Conservation (phyloP, 2,329 filamentous ascomycete species). For the Cryphonectria parasitica region DNA sequence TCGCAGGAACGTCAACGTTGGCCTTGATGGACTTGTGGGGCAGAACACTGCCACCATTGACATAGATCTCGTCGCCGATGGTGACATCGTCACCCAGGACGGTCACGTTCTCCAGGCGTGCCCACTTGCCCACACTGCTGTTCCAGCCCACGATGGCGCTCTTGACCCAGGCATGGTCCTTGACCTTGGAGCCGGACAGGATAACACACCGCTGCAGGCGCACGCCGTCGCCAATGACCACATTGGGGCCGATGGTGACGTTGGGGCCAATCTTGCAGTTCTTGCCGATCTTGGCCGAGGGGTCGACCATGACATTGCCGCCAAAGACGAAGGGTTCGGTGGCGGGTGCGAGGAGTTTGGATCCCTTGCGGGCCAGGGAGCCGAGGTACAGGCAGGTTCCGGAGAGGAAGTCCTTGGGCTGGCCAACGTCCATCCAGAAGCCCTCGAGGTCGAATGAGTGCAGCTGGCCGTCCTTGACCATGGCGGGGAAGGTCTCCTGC, state of each 20-base stretch:
- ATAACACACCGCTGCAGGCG: conserved; percentile 92
- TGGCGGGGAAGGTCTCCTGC: conserved; percentile 97
- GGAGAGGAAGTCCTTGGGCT: conserved; percentile 97
- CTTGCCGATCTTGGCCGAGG: conserved; percentile 93
- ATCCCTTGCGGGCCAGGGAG: conserved; percentile 86
- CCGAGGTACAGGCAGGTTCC: conserved; percentile 96
- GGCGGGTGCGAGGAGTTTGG: conserved; percentile 77
- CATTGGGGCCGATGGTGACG: conserved; percentile 91
- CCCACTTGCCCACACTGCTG: conserved; percentile 93
- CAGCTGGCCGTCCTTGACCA: conserved; percentile 84
- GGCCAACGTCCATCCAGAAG: conserved; percentile 99
- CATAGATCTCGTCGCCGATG: conserved; percentile 97
- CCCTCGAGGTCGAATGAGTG: conserved; percentile 97
- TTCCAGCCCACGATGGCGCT: conserved; percentile 99
- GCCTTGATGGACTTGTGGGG: conserved; percentile 99
- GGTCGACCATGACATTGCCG: conserved; percentile 94
- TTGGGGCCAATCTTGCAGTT: conserved; percentile 98
- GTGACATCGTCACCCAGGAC: conserved; percentile 97
- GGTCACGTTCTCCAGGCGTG: conserved; percentile 95
- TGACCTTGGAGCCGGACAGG: conserved; percentile 87
- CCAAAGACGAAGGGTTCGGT: conserved; percentile 83
- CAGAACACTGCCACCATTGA: conserved; percentile 93
- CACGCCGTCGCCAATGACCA: conserved; percentile 91
- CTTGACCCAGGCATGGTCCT: conserved; percentile 99
- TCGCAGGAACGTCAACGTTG: conserved; percentile 83